These are phyloP conservation scores for Curvularia lunata DNA, from an alignment of 2,329 filamentous ascomycete genomes.

Conservation along the genomic window DNA sequence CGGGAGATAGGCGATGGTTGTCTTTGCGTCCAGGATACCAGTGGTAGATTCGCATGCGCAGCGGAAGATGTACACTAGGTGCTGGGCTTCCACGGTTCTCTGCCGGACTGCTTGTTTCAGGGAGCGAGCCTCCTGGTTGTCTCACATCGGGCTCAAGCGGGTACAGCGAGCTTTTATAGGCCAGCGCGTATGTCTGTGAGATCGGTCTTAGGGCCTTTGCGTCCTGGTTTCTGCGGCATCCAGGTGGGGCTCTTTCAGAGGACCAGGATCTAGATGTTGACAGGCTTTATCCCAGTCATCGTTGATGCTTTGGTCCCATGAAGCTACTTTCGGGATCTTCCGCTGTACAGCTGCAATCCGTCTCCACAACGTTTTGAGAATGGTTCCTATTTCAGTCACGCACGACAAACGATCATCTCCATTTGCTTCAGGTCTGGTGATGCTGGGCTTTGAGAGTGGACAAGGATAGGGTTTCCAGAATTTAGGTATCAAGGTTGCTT, in stretches of 20 bases:
- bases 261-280: background rate
- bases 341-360: background rate
- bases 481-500: background rate
- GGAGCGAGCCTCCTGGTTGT: background rate
- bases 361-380: background rate
- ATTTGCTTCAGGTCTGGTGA: background rate
- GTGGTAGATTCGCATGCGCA: background rate
- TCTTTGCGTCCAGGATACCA: background rate
- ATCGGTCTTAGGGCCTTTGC: background rate
- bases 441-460: background rate
- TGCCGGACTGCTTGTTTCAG: background rate
- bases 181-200: background rate
- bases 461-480: background rate
- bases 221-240: background rate
- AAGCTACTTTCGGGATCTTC: background rate
- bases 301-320: background rate
- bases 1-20: background rate
- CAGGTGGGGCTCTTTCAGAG: background rate
- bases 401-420: background rate
- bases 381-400: background rate
- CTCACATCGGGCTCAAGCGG: background rate
- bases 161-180: background rate
- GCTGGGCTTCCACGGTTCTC: background rate
- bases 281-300: background rate
- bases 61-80: background rate